A percentile compares a stretch with the other conserved stretches of the same genome.
Evolutionary conservation across 2,329 filamentous ascomycete species (phyloP).

Genomic region (Neophaeococcomyces aloes): DNA sequence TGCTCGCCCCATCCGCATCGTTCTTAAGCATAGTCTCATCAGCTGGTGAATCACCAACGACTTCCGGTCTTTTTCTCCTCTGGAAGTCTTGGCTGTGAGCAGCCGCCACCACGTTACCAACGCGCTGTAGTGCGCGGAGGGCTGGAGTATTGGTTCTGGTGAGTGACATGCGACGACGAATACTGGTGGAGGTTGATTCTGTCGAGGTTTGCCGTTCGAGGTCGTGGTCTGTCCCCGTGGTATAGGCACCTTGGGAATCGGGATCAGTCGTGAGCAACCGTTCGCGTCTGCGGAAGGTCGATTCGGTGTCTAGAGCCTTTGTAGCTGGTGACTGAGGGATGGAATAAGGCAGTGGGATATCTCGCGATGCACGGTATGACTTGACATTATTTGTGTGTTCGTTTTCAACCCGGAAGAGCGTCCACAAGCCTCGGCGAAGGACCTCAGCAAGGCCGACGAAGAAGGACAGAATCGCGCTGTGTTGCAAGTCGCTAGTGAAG

Average conservation of each 20-base stretch:
- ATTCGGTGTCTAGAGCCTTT: background rate
- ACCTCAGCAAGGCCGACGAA: conserved; percentile 68
- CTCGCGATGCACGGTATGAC: conserved; percentile 78
- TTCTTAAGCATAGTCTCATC: conserved; percentile 23
- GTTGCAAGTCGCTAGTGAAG: conserved; percentile 66
- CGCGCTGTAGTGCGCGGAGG: conserved; percentile 31
- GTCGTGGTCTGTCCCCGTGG: conserved; percentile 17
- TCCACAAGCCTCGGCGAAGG: conserved; percentile 79
- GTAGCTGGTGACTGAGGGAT: background rate
- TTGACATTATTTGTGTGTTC: conserved; percentile 91
- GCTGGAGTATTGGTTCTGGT: conserved; percentile 24
- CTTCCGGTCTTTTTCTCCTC: conserved; percentile 53
- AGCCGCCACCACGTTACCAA: conserved; percentile 61
- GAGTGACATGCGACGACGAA: conserved; percentile 20
- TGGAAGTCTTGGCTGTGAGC: conserved; percentile 91
- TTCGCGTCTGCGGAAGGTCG: background rate
- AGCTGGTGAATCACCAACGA: conserved; percentile 26
- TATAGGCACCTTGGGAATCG: background rate
- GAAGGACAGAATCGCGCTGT: conserved; percentile 75
- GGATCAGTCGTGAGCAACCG: conserved; percentile 5
- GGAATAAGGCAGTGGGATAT: conserved; percentile 71
- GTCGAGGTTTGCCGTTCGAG: conserved; percentile 14
- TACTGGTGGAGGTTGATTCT: conserved; percentile 7
- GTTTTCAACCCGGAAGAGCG: conserved; percentile 88
- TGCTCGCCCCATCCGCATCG: conserved; percentile 24